Evolutionary conservation across 805 yeast genomes (phyloP).

Genomic region (Metschnikowia drakensbergensis): DNA sequence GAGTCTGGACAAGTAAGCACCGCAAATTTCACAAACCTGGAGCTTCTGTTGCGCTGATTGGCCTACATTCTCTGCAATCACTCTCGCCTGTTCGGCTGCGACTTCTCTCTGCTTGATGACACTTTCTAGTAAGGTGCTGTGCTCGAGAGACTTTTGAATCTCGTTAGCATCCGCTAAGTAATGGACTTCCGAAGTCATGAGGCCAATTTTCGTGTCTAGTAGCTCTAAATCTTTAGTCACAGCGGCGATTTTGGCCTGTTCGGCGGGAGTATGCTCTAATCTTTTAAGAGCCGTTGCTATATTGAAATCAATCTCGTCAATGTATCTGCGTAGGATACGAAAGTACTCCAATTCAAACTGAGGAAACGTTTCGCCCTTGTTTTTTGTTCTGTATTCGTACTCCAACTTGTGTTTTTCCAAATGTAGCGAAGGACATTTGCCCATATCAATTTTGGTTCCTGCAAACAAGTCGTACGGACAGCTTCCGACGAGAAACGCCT

Average conservation of each 20-base stretch:
- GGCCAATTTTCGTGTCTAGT: constrained; percentile 58
- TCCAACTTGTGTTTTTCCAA: constrained; percentile 68
- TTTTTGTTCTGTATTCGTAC: constrained; percentile 51
- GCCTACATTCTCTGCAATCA: constrained; percentile 66
- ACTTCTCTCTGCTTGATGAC: constrained; percentile 46
- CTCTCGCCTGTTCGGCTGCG: constrained; percentile 54
- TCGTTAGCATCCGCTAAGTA: constrained; percentile 49
- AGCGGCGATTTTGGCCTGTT: constrained; percentile 52
- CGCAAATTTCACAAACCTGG: constrained; percentile 87
- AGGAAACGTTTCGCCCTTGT: constrained; percentile 44
- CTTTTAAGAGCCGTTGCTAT: constrained; percentile 60
- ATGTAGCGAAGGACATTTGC: constrained; percentile 75
- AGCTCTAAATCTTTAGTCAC: constrained; percentile 56
- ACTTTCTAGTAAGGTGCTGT: constrained; percentile 44
- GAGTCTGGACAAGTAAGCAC: constrained; percentile 78
- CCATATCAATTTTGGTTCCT: constrained; percentile 79
- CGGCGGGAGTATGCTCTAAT: constrained; percentile 72
- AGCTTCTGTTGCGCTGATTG: constrained; percentile 86
- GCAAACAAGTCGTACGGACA: constrained; percentile 83
- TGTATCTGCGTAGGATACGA: constrained; percentile 49
- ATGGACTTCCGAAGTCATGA: constrained; percentile 64
- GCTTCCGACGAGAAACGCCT: constrained; percentile 74
- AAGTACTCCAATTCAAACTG: constrained; percentile 49
- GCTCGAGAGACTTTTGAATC: constrained; percentile 42
- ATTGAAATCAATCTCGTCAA: constrained; percentile 63